phyloP scores from a whole-genome alignment of 2,329 filamentous ascomycete genomes.

The Aspergillus quadrilineatus region DNA sequence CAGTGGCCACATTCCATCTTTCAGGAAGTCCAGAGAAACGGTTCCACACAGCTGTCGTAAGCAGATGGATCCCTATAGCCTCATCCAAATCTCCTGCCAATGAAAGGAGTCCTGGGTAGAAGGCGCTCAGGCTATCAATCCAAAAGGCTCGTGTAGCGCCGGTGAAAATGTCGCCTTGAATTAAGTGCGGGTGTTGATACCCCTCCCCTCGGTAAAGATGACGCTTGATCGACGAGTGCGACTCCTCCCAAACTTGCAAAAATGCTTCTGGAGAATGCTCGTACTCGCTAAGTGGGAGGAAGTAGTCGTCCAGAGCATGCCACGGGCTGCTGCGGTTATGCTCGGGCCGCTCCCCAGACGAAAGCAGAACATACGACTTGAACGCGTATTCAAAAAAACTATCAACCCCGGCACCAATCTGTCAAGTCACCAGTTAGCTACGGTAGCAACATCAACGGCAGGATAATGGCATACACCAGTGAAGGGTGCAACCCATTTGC shows the following conservation, averaged over 20 bases:
- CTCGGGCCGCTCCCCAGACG: conserved; percentile 58
- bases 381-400: conserved; percentile 98
- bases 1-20: conserved; percentile 83
- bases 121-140: conserved; percentile 95
- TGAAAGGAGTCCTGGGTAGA: conserved; percentile 85
- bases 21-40: conserved; percentile 92
- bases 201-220: conserved; percentile 78
- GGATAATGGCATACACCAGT: conserved; percentile 59
- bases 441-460: background rate
- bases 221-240: conserved; percentile 81
- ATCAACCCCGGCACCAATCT: conserved; percentile 91
- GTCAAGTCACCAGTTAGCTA: conserved; percentile 5
- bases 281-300: conserved; percentile 61
- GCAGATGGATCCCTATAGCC: conserved; percentile 82
- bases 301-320: conserved; percentile 62
- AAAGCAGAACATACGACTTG: conserved; percentile 88
- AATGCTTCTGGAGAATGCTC: conserved; percentile 76
- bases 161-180: conserved; percentile 83
- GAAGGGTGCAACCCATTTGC: conserved; percentile 82
- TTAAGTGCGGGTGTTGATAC: conserved; percentile 85
- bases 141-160: conserved; percentile 87
- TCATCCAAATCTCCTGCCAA: conserved; percentile 88
- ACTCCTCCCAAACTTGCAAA: conserved; percentile 76
- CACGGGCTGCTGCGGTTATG: conserved; percentile 42
- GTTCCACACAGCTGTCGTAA: conserved; percentile 93